Evolutionary conservation across 805 yeast species (phyloP), one percentile per base, ranked within the genome.

Genomic region (Myxozyma nipponensis): DNA sequence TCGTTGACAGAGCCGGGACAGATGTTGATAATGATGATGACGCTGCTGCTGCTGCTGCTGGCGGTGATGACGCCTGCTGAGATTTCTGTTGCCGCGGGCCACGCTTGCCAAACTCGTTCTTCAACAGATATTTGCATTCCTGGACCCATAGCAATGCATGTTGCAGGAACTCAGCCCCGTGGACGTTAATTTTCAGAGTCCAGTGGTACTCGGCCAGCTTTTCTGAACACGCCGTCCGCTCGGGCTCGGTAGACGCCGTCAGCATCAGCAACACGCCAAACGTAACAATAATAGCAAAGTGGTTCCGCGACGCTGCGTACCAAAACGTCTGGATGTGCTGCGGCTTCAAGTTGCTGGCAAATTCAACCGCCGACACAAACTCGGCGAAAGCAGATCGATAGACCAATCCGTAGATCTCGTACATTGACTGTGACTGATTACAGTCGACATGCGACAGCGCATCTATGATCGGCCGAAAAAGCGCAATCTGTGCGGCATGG

Each of bases 271-370:
- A 36, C 17, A 56, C 46, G 6, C 63, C 65, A 49, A 62, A 62
- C 10, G 65, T 60, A 3, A 50, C 63, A 22, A 62, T 57, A 19
- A 54, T 43, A 4, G 64, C 60, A 34, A 62, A 46, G 36, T 52
- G 57, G 28, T 52, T 50, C 41, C 57, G 59, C 18, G 63, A 46
- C n/a, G 60, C 62, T 4, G 62, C 59, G 32, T 53, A 61, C 65
- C 65, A 62, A 46, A 61, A 62, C 2, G 63, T 58, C 42, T 62
- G 64, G n/a, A 62, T 50, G 32, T 62, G 64, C 24, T 61, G 57
- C 17, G 61, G 58, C 39, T 49, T 52, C 17, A 62, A 50, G 38
- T 47, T 54, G 36, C 42, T 48, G 3, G 54, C 63, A 43, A 62
- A 52, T 22, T 61, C 62, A n/a, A 62, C 61, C 24, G 65, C 65